Conservation (phyloP, 257 asterid species). For the Echium plantagineum region DNA sequence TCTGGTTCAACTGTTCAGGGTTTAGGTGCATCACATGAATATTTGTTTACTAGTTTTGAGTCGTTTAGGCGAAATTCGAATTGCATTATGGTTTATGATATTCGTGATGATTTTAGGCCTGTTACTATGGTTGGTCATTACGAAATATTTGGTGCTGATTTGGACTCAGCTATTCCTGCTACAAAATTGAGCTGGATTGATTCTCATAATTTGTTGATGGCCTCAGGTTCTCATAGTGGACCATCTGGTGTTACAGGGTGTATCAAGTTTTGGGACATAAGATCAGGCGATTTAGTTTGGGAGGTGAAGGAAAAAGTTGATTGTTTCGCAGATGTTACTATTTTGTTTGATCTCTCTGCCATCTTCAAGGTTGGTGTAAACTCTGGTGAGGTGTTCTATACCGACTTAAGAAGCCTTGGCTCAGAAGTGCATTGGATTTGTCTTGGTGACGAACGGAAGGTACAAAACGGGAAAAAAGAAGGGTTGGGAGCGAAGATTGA, state of each 20-base stretch:
- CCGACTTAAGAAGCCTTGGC: slow-evolving; percentile 47
- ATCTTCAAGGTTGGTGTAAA: slow-evolving; percentile 63
- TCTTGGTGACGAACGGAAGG: slow-evolving; percentile 46
- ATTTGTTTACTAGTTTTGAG: slow-evolving; percentile 80
- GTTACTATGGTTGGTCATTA: slow-evolving; percentile 56
- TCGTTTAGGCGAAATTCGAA: slow-evolving; percentile 77
- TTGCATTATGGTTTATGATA: slow-evolving; percentile 72
- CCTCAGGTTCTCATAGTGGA: slow-evolving; percentile 89
- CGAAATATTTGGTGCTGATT: slow-evolving; percentile 80
- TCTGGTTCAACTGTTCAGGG: slow-evolving; percentile 86
- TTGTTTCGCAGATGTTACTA: slow-evolving; percentile 57
- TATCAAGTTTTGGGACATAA: slow-evolving; percentile 59
- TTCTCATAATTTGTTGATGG: slow-evolving; percentile 71
- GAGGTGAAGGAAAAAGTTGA: slow-evolving; percentile 51
- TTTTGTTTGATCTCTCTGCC: slow-evolving; percentile 18
- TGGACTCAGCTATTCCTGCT: slow-evolving; percentile 81
- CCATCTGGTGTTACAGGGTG: slow-evolving; percentile 73
- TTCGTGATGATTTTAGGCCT: slow-evolving; percentile 34
- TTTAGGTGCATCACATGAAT: slow-evolving; percentile 55
- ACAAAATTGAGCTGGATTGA: slow-evolving; percentile 73
- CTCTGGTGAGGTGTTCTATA: slow-evolving; percentile 44
- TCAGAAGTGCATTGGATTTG: slow-evolving; percentile 38
- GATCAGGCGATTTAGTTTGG: slow-evolving; percentile 44
- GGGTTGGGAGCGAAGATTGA: slow-evolving; percentile 47
- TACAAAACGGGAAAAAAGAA: slow-evolving; percentile 50